Conservation (phyloP, 2,329 filamentous ascomycete species). For the Cordyceps fumosorosea region DNA sequence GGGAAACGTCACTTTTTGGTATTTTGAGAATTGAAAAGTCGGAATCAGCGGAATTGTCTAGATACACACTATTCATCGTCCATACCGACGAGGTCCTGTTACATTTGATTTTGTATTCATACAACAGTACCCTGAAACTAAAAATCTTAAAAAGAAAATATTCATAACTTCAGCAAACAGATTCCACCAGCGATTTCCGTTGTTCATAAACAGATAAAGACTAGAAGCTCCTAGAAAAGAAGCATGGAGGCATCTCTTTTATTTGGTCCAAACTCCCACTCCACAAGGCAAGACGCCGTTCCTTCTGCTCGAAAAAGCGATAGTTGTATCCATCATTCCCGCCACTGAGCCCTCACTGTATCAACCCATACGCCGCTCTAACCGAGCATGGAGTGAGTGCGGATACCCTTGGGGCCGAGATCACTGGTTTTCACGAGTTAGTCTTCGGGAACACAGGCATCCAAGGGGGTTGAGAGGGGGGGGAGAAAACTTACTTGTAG, state of each 20-base stretch:
- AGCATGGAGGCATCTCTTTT: background rate
- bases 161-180: background rate
- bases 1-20: too few species aligned
- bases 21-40: too few species aligned
- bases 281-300: background rate
- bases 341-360: too few species aligned
- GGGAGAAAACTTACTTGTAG: slow-evolving; percentile 46
- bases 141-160: background rate
- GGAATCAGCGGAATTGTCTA: too few species aligned
- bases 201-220: background rate
- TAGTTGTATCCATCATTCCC: too few species aligned
- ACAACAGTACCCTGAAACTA: background rate
- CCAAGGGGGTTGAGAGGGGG: background rate
- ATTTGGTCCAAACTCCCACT: slow-evolving; percentile 7
- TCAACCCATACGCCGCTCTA: slow-evolving; percentile 20
- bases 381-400: slow-evolving; percentile 47
- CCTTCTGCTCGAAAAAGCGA: background rate
- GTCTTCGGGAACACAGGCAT: slow-evolving; percentile 11
- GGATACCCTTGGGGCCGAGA: slow-evolving; percentile 47
- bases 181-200: background rate
- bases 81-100: background rate
- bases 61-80: background rate
- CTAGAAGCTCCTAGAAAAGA: background rate
- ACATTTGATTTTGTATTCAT: background rate
- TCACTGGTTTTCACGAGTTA: slow-evolving; percentile 33